phyloP scores from a whole-genome alignment of 2,329 filamentous ascomycete species.

The Dryadomyces sulphureus region DNA sequence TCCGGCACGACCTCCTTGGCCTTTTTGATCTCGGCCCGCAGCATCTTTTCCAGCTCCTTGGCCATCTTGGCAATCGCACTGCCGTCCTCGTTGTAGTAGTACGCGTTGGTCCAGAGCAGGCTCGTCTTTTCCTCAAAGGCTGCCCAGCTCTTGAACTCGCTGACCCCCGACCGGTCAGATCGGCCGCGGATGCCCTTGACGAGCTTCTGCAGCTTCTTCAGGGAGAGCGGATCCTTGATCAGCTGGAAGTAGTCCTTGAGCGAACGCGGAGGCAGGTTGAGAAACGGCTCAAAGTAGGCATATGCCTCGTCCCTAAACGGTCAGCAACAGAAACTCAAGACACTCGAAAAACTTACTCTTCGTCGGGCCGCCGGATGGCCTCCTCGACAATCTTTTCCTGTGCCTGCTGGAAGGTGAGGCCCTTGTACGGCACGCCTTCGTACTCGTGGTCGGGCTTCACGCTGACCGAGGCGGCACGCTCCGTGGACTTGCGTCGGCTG shows the following conservation, averaged over 20 bases:
- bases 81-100: slow-evolving; percentile 80
- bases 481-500: slow-evolving; percentile 6
- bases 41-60: slow-evolving; percentile 56
- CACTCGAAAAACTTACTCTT: slow-evolving; percentile 29
- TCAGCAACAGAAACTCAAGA: background rate
- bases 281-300: slow-evolving; percentile 56
- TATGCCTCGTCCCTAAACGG: slow-evolving; percentile 38
- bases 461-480: slow-evolving; percentile 4
- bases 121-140: slow-evolving; percentile 67
- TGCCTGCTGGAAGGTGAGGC: slow-evolving; percentile 66
- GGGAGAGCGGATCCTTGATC: slow-evolving; percentile 66
- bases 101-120: slow-evolving; percentile 76
- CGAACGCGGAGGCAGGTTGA: slow-evolving; percentile 60
- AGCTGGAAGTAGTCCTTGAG: slow-evolving; percentile 78
- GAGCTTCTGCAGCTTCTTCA: slow-evolving; percentile 63
- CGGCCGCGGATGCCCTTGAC: slow-evolving; percentile 60
- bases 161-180: slow-evolving; percentile 44
- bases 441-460: slow-evolving; percentile 33
- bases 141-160: slow-evolving; percentile 69
- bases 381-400: slow-evolving; percentile 76
- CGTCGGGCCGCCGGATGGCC: slow-evolving; percentile 52
- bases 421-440: slow-evolving; percentile 47
- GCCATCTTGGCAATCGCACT: slow-evolving; percentile 72
- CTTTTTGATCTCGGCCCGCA: slow-evolving; percentile 51
- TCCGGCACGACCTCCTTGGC: slow-evolving; percentile 61